These are phyloP conservation scores for Medicago arabica DNA, from an alignment of 306 rosid species.

Conservation along the genomic window DNA sequence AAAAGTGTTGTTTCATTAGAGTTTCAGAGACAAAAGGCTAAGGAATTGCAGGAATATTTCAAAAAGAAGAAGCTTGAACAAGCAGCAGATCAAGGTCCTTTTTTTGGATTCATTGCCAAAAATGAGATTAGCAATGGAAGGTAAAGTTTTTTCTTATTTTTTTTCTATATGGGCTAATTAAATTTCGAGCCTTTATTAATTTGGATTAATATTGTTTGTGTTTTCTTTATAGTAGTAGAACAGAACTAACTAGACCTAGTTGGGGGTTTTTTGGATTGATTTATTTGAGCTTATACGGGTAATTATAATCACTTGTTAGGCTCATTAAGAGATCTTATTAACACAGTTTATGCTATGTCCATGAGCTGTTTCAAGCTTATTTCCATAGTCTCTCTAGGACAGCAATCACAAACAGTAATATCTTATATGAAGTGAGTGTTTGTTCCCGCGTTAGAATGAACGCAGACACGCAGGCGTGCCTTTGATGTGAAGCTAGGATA, in stretches of 20 bases:
- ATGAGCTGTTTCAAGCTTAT: neutral
- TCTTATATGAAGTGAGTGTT: too few relatives aligned
- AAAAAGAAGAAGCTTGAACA: slow-evolving; percentile 89
- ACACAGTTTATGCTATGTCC: neutral
- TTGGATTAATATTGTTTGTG: slow-evolving; percentile 11
- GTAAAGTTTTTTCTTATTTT: slow-evolving; percentile 37
- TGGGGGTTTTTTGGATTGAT: neutral
- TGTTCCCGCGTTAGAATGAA: too few relatives aligned
- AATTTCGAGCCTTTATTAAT: slow-evolving; percentile 24
- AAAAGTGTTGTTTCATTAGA: slow-evolving; percentile 69
- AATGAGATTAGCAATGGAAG: slow-evolving; percentile 93
- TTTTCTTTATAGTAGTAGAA: neutral
- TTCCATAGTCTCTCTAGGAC: neutral
- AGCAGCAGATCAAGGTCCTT: slow-evolving; percentile 79
- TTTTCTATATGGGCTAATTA: neutral
- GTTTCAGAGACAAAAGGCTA: slow-evolving; percentile 97
- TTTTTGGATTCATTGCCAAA: slow-evolving; percentile 85
- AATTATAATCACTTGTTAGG: too few relatives aligned
- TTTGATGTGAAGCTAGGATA: too few relatives aligned
- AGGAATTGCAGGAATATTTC: slow-evolving; percentile 92
- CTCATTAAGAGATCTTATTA: too few relatives aligned
- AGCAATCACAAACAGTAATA: too few relatives aligned
- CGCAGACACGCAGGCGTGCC: too few relatives aligned
- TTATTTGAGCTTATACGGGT: too few relatives aligned
- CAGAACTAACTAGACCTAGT: too few relatives aligned